These are phyloP conservation scores for Solidago caesia DNA, from an alignment of 129 eudicot species.

Conservation along the genomic window DNA sequence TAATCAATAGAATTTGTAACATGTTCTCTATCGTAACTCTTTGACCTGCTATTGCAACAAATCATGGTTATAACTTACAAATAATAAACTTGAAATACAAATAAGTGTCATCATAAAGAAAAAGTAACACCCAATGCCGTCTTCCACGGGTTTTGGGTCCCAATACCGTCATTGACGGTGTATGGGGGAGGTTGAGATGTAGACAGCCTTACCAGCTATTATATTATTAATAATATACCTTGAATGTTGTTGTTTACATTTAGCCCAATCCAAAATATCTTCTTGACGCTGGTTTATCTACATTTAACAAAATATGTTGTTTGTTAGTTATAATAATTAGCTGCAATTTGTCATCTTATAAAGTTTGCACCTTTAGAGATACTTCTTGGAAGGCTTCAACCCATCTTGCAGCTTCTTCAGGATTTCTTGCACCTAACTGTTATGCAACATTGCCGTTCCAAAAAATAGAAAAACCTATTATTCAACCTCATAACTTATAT, in stretches of 20 bases:
- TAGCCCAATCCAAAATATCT: neutral
- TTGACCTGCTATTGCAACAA: neutral
- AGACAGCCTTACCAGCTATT: too few relatives aligned
- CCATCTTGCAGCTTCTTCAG: slow-evolving; percentile 36
- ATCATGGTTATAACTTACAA: neutral
- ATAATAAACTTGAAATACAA: too few relatives aligned
- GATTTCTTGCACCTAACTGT: slow-evolving; percentile 35
- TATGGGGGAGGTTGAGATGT: too few relatives aligned
- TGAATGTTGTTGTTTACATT: slow-evolving; percentile 6
- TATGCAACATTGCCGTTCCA: neutral
- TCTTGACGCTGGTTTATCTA: slow-evolving; percentile 4
- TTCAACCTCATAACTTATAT: neutral
- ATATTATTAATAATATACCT: neutral
- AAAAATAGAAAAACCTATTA: too few relatives aligned
- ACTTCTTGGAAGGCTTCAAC: slow-evolving; percentile 23
- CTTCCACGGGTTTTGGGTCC: too few relatives aligned
- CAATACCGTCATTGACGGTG: too few relatives aligned
- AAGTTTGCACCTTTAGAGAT: slow-evolving; percentile 27
- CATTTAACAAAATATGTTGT: neutral
- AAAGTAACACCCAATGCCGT: too few relatives aligned
- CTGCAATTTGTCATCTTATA: neutral
- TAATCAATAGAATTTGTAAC: neutral
- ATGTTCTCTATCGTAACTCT: neutral
- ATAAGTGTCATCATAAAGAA: neutral
- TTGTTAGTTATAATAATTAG: neutral